Evolutionary conservation across 495 filamentous ascomycete genomes (phyloP).

Genomic region (Penicillium antarcticum): DNA sequence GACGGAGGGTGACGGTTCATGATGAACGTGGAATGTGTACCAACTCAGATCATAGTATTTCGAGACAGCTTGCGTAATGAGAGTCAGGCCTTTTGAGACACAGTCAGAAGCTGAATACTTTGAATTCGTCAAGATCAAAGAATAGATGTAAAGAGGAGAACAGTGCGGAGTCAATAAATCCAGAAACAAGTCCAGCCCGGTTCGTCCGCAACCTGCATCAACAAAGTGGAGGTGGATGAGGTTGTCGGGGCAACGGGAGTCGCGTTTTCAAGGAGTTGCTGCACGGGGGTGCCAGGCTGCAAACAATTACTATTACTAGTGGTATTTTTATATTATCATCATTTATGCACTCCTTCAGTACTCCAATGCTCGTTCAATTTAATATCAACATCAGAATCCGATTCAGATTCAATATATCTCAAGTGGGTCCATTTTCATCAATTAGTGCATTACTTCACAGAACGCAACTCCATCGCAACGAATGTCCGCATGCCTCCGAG

Average conservation of each 20-base stretch:
- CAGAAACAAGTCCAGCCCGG: constrained; percentile 8
- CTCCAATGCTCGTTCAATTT: too few species aligned
- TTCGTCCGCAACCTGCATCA: constrained; percentile 17
- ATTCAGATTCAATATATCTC: neutral
- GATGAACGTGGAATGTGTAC: constrained; percentile 16
- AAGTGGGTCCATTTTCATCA: neutral
- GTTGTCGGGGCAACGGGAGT: constrained; percentile 30
- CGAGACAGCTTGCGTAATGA: constrained; percentile 6
- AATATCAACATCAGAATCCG: neutral
- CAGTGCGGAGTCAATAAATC: constrained; percentile 2
- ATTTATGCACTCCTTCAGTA: neutral
- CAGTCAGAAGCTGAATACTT: constrained; percentile 1
- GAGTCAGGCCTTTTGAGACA: neutral
- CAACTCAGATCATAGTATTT: constrained; percentile 28
- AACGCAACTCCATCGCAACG: neutral
- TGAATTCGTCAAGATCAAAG: neutral
- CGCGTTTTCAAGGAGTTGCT: neutral
- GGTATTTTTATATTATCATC: too few species aligned
- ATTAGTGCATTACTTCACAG: neutral
- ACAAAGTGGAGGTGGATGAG: constrained; percentile 24
- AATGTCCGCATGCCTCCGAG: neutral
- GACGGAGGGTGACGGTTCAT: constrained; percentile 35
- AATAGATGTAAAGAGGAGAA: constrained; percentile 1
- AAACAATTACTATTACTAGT: neutral
- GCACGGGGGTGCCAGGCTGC: constrained; percentile 9